Base-by-base conservation (phyloP, 2,329 filamentous ascomycete species). In the Diaporthe citriasiana region DNA sequence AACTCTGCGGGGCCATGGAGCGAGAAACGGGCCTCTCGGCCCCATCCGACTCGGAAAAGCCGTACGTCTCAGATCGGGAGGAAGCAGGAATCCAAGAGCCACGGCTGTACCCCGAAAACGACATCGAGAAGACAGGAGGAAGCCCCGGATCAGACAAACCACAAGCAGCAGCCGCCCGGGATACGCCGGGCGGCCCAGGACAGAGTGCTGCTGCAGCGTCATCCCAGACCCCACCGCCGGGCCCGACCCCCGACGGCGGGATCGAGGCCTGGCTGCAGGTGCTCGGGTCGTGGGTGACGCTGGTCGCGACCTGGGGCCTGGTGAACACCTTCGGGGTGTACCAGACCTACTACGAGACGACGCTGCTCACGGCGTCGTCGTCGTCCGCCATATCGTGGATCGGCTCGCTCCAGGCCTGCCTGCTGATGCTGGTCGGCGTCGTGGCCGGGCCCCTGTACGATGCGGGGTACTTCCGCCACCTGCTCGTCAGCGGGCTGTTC, bases 271-370 rank as follows among this genome's bases (percentile, higher is more conserved):
- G 84, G 84, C 78, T 85, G 22, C 82, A 84, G 70, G 83, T 85
- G 12, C 76, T 84, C 55, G 82, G 83, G n/a, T 79, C 81, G 13
- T 83, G 81, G 74, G 78, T 82, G 12, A 75, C 83, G 71, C 80
- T 85, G 47, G 78, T 82, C 35, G 78, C 79, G 47, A 84, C 82
- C 1, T 85, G 82, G 79, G 84, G 84, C 6, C 77, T 85, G 8
- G 80, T 86, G 71, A 86, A 85, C 77, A 83, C 80, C n/a, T 87
- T 84, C 70, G 86, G 85, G 47, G 84, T 85, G 2, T 87, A 84
- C 78, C 84, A 87, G 76, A 83, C 82, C 6, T 87, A 84, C 78
- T 86, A 86, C 75, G 81, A 84, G 76, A 78, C 79, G 1, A 78
- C 78, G 0, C 79, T 84, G 15, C 81, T 85, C 22, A 74, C 72